phyloP scores from a whole-genome alignment of 2,329 filamentous ascomycete genomes.

The Didymella keratinophila region DNA sequence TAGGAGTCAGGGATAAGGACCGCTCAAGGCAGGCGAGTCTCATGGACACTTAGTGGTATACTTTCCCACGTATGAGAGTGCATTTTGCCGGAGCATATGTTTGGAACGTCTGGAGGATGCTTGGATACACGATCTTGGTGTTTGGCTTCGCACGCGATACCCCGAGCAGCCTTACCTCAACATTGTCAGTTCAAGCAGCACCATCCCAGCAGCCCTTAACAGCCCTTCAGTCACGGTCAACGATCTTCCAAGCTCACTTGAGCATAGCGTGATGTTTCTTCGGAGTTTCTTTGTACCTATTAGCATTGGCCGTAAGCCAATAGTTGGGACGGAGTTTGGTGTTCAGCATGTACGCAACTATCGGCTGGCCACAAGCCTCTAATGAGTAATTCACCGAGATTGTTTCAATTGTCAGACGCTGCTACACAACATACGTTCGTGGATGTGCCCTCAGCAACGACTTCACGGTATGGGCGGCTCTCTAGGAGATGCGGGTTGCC shows the following conservation, averaged over 20 bases:
- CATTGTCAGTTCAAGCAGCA: slow-evolving; percentile 5
- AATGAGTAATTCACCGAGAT: slow-evolving; percentile 11
- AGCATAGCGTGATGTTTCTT: slow-evolving; percentile 4
- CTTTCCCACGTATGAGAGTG: neutral
- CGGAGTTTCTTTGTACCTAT: slow-evolving; percentile 15
- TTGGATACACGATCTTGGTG: slow-evolving; percentile 15
- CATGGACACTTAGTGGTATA: slow-evolving; percentile 5
- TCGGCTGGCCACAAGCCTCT: neutral
- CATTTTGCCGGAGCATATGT: slow-evolving; percentile 1
- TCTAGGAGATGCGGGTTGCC: too few relatives aligned
- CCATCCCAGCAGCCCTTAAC: neutral
- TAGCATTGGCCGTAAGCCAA: slow-evolving; percentile 4
- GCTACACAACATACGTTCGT: neutral
- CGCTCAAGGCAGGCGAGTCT: neutral
- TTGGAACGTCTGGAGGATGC: slow-evolving; percentile 14
- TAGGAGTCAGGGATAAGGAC: slow-evolving; percentile 21
- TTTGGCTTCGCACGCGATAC: slow-evolving; percentile 7
- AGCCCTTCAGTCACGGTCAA: neutral
- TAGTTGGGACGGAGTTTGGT: neutral
- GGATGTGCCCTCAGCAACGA: too few relatives aligned
- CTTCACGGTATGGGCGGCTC: too few relatives aligned
- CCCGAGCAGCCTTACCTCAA: neutral
- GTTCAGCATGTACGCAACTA: neutral
- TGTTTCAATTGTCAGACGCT: neutral
- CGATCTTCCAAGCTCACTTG: neutral